phyloP scores from a whole-genome alignment of 495 filamentous ascomycete species.

The Xylaria flabelliformis region DNA sequence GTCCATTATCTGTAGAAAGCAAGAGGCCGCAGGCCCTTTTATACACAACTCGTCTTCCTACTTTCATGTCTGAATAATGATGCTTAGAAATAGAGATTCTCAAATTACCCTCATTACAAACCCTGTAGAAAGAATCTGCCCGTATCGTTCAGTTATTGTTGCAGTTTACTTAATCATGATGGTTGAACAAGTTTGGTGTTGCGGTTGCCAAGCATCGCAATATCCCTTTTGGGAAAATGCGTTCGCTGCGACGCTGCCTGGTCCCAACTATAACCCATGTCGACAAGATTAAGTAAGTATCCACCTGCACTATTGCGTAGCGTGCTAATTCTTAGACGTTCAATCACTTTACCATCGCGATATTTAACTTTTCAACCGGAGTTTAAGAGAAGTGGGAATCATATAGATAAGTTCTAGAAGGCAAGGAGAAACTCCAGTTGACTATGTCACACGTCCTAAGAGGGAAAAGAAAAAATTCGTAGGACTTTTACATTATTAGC shows the following conservation, averaged over 20 bases:
- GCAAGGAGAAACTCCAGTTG: no score
- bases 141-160: background rate
- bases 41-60: background rate
- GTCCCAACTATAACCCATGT: background rate
- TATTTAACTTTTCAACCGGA: no score
- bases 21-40: background rate
- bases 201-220: background rate
- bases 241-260: background rate
- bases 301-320: no score
- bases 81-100: background rate
- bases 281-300: background rate
- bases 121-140: background rate
- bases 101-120: background rate
- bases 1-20: background rate
- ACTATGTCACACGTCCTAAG: no score
- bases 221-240: conserved; percentile 3
- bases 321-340: no score
- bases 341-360: no score
- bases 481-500: no score
- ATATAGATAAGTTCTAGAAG: no score
- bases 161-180: background rate
- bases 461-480: no score
- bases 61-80: background rate
- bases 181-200: background rate
- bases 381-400: no score